Evolutionary conservation across 2,329 filamentous ascomycete genomes (phyloP), one percentile per base, ranked within the genome.

Genomic region (Trichoderma pleuroti): DNA sequence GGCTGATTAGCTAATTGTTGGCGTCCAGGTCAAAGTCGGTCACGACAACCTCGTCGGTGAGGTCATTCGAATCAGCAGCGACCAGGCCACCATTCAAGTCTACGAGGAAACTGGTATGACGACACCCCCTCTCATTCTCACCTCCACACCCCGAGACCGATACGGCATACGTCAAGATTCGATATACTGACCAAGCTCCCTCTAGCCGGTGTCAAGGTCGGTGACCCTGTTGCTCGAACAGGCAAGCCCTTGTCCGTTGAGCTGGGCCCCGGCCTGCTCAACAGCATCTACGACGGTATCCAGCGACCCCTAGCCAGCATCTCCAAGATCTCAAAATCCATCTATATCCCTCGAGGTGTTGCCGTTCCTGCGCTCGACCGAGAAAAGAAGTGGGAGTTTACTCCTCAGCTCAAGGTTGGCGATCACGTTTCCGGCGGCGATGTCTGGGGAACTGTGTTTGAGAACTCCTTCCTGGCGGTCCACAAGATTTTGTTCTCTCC

Each of bases 251-350:
- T 99, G 70, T 98, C 96, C 71, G 96, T 99, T 83, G 96, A 99
- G 83, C 91, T 99, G 61, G 96, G 96, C 64, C 96, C 96, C 74
- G 96, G 96, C 80, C 86, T 99, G 81, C 93, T 99, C 88, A 95
- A 98, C 85, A 98, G 96, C 76, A 99, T 99, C 82, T 99, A 98
- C 87, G 96, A 99, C 82, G 96, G 96, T 85, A 99, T 99, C 78
- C 96, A 99, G 83, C 91, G 96, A 80, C 96, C 96, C 64, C 90
- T 99, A 77, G 91, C 91, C 83, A 90, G 89, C 75, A 99, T 99
- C 78, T 86, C 93, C 76, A 85, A 91, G 52, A 83, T 88, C 62
- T 90, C 94, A 66, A 86, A 93, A 79, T 94, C 93, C 82, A 99
- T 99, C 82, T 99, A 99, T 83, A 99, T 99, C 74, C 96, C 96